A percentile compares a stretch with the other conserved stretches of the same genome.
phyloP scores from a whole-genome alignment of 331 rosid species.

The Telfairia occidentalis region DNA sequence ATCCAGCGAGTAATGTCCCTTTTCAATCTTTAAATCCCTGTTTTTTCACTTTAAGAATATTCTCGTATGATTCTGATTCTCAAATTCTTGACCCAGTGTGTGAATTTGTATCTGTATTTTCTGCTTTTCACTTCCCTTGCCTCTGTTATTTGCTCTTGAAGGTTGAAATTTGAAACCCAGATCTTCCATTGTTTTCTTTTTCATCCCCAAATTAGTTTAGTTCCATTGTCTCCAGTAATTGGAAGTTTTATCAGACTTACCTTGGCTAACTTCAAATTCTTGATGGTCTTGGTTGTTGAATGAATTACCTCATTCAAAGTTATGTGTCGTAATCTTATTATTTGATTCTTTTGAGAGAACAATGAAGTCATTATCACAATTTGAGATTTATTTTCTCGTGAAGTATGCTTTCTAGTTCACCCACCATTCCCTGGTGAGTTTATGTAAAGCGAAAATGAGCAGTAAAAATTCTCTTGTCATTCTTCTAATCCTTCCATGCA shows the following conservation, averaged over 20 bases:
- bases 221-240: neutral
- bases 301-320: neutral
- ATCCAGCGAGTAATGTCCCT: neutral
- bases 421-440: too few relatives aligned
- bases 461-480: neutral
- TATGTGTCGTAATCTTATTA: neutral
- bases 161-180: neutral
- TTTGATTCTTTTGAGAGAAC: neutral
- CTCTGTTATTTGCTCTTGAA: neutral
- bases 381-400: neutral
- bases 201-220: neutral
- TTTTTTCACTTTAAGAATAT: neutral
- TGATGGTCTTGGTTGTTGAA: neutral
- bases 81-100: neutral
- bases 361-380: neutral
- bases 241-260: neutral
- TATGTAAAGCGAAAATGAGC: neutral
- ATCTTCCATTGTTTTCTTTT: neutral
- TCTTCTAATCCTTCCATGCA: neutral
- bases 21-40: neutral
- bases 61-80: neutral
- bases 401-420: neutral
- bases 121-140: neutral
- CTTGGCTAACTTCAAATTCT: neutral
- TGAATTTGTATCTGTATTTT: neutral